Evolutionary conservation across 2,329 filamentous ascomycete species (phyloP).

Genomic region (Seiridium unicorne): DNA sequence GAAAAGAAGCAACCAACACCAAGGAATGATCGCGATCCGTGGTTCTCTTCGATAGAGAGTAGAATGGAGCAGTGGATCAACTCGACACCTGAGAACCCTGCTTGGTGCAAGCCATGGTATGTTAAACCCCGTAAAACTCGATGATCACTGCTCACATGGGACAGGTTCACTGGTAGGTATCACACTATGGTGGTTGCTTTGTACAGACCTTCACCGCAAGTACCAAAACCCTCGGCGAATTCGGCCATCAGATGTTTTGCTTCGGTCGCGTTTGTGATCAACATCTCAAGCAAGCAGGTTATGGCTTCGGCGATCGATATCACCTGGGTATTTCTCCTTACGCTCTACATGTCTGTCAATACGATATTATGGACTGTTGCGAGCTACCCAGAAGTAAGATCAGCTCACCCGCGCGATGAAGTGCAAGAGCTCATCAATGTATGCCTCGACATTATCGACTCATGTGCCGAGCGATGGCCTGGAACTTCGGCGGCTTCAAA

Average conservation of each 20-base stretch:
- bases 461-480: conserved; percentile 86
- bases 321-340: conserved; percentile 90
- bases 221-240: conserved; percentile 77
- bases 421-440: conserved; percentile 73
- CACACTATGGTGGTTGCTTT: conserved; percentile 88
- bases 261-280: conserved; percentile 77
- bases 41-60: conserved; percentile 78
- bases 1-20: conserved; percentile 78
- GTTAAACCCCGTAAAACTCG: conserved; percentile 23
- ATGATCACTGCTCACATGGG: conserved; percentile 4
- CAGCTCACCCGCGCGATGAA: conserved; percentile 68
- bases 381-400: conserved; percentile 73
- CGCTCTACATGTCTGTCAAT: conserved; percentile 88
- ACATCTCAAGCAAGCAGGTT: conserved; percentile 78
- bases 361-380: conserved; percentile 90
- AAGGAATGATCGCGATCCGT: conserved; percentile 76
- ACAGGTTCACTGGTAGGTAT: conserved; percentile 65
- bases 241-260: conserved; percentile 83
- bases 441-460: conserved; percentile 75
- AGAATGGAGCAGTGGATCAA: conserved; percentile 81
- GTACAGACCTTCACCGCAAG: conserved; percentile 87
- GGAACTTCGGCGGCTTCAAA: conserved; percentile 82
- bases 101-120: conserved; percentile 78
- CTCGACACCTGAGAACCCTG: conserved; percentile 66
- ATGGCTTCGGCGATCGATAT: conserved; percentile 74